These are phyloP conservation scores for Achaetomiella virescens DNA, from an alignment of 495 filamentous ascomycete species.

Conservation along the genomic window DNA sequence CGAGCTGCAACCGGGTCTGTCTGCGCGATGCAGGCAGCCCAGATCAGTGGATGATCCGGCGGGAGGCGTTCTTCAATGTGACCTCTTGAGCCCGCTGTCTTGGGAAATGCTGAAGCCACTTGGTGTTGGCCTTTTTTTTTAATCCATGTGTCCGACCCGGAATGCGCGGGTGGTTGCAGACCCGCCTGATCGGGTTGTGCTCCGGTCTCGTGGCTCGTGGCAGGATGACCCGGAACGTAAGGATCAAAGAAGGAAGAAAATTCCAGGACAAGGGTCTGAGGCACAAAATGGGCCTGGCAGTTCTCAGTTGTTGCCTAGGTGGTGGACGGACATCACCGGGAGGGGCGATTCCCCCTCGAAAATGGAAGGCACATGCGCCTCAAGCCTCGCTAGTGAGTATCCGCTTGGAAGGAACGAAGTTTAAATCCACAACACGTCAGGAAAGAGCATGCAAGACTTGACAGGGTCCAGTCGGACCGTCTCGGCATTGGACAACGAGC, in stretches of 20 bases:
- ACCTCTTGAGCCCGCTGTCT: not conserved
- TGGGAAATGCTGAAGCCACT: not conserved
- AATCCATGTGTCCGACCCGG: not conserved
- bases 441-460: not conserved
- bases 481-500: too few species aligned
- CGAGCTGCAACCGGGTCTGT: slow-evolving; percentile 19
- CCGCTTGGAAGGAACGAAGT: slow-evolving; percentile 4
- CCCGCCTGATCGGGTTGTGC: slow-evolving; percentile 15
- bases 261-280: not conserved
- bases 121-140: not conserved
- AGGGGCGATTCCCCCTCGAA: not conserved
- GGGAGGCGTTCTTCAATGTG: not conserved
- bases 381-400: slow-evolving; percentile 1
- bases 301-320: not conserved
- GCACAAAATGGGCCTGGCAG: not conserved
- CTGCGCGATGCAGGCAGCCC: slow-evolving; percentile 15
- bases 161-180: slow-evolving; percentile 17
- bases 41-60: slow-evolving; percentile 2
- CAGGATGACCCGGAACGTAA: not conserved
- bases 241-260: not conserved
- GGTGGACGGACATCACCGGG: not conserved
- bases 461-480: not conserved
- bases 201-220: slow-evolving; percentile 6
- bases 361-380: slow-evolving; percentile 1
- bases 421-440: not conserved